phyloP scores from a whole-genome alignment of 139 green algal genomes.

The Bryopsis sp. region DNA sequence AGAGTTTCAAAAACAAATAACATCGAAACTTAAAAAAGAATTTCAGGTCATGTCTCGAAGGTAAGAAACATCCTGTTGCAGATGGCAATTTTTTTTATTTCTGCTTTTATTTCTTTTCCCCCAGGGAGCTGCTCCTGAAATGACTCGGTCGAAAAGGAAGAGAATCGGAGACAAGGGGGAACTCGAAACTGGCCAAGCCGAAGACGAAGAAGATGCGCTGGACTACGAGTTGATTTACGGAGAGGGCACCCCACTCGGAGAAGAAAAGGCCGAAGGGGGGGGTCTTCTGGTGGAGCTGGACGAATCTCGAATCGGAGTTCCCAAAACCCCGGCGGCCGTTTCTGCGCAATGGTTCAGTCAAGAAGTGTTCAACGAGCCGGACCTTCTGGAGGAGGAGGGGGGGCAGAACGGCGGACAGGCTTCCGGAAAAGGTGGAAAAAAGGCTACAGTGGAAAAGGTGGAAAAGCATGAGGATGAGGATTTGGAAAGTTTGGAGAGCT shows the following conservation, averaged over 20 bases:
- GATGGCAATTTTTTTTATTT: constrained; percentile 10
- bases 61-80: background rate
- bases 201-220: constrained; percentile 1
- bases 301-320: constrained; percentile 37
- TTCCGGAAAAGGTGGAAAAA: constrained; percentile 15
- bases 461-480: background rate
- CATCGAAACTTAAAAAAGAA: too few relatives aligned
- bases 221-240: background rate
- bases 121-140: background rate
- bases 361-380: constrained; percentile 58
- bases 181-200: constrained; percentile 3
- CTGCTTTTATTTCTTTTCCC: too few relatives aligned
- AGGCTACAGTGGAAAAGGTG: constrained; percentile 16
- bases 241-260: background rate
- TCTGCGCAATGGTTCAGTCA: constrained; percentile 81
- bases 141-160: background rate
- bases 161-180: constrained; percentile 12
- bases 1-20: too few relatives aligned
- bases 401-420: too few relatives aligned
- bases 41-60: background rate
- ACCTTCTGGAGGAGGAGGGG: constrained; percentile 29
- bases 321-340: constrained; percentile 37
- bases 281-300: constrained; percentile 58
- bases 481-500: too few relatives aligned
- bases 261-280: constrained; percentile 10